A percentile compares a stretch with the other conserved stretches of the same genome.
Evolutionary conservation across 2,329 filamentous ascomycete genomes (phyloP).

Genomic region (Davidsoniella neocaledoniae): DNA sequence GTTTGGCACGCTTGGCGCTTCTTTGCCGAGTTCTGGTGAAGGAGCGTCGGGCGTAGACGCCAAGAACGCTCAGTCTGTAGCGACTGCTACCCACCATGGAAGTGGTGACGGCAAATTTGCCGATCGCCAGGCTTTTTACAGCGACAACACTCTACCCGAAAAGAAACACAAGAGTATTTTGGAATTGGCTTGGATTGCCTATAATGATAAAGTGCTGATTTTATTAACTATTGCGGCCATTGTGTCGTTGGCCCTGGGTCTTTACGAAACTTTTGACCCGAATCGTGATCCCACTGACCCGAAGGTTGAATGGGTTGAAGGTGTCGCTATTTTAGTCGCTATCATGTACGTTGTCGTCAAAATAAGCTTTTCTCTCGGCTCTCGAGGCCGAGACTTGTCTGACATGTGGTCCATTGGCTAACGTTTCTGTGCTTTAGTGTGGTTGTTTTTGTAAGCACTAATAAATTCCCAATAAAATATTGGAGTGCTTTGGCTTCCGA

Average conservation of each 20-base stretch:
- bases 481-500: too few relatives aligned
- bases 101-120: constrained; percentile 16
- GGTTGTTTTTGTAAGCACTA: constrained; percentile 13
- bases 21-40: neutral
- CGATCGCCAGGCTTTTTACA: constrained; percentile 43
- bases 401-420: neutral
- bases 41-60: neutral
- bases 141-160: constrained; percentile 41
- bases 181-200: constrained; percentile 48
- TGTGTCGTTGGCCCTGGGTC: constrained; percentile 49
- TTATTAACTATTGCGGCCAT: constrained; percentile 50
- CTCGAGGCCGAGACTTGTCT: neutral
- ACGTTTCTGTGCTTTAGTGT: constrained; percentile 8
- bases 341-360: constrained; percentile 26
- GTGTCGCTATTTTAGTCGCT: constrained; percentile 14
- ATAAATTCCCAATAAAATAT: too few relatives aligned
- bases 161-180: constrained; percentile 43
- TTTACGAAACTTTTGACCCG: constrained; percentile 45
- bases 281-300: constrained; percentile 17
- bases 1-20: constrained; percentile 5
- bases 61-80: neutral
- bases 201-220: constrained; percentile 59
- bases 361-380: constrained; percentile 7
- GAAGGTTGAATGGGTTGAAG: constrained; percentile 18
- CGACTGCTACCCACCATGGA: neutral